Base-by-base conservation (phyloP, 306 rosid genomes). In the Cicer cuneatum region DNA sequence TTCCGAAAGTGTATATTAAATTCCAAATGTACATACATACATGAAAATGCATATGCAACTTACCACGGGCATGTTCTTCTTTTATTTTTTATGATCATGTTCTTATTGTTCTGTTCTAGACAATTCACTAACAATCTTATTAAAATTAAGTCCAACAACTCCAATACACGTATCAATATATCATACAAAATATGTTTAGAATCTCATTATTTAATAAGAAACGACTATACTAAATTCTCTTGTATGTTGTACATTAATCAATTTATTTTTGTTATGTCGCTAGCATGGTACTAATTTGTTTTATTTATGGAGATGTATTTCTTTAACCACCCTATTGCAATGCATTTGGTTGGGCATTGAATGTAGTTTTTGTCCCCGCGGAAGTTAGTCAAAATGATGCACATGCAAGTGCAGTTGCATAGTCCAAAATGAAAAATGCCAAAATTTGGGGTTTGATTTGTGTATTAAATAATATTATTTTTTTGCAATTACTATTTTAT, bases 371-470 rank as follows among this genome's bases (percentile, higher is more conserved):
- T 80, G 87, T 84, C 84, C 67, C 67, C 78, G 51, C 18, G 5
- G 42, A 70, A 41, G 47, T 75, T 80, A 77, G 90, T 89, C 90
- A 89, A 83, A 67, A 54, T 42, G 56, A 39, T 65, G 89, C 87
- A 85, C 94, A 79, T 89, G 87, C 66, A 11, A 1, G 45, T 29
- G 58, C 66, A 11, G 1, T 39, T 29, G 58, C 10, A 67, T 75
- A 51, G 51, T 69, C 43, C 46, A 67, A 74, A 69, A 67, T 71
- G 45, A 56, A 61, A 80, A 68, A 76, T 54, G 78, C 64, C 85
- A 73, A 68, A 40, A 57, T 16, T 39, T 59, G 8, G 62, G 24
- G 18, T 66, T 15, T 61, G 16, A 11, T 58, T 59, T 59, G 18
- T 33, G 42, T 33, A 59, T 33, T 59, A 59, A 33, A 59, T 59